A percentile compares a stretch with the other conserved stretches of the same genome.
phyloP scores from a whole-genome alignment of 228 moss, liverwort and hornwort species.

The Sphagnum fallax region DNA sequence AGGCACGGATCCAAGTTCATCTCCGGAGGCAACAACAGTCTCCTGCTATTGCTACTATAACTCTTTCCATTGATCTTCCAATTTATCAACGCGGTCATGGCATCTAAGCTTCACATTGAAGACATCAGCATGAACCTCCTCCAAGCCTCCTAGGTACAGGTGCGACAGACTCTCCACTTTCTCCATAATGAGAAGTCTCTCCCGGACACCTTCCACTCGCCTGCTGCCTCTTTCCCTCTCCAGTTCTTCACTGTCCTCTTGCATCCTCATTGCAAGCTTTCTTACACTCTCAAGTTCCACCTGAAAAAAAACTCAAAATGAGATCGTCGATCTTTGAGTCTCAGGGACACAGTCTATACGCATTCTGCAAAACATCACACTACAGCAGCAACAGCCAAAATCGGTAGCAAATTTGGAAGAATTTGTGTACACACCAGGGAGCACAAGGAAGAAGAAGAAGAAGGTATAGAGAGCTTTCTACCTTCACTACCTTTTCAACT shows the following conservation, averaged over 20 bases:
- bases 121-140: slow-evolving; percentile 78
- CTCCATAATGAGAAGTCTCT: slow-evolving; percentile 85
- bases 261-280: slow-evolving; percentile 44
- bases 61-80: slow-evolving; percentile 71
- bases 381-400: too few relatives aligned
- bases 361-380: slow-evolving; percentile 1
- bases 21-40: neutral
- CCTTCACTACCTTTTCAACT: too few relatives aligned
- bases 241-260: slow-evolving; percentile 65
- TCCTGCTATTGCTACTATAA: slow-evolving; percentile 44
- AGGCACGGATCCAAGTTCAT: slow-evolving; percentile 28
- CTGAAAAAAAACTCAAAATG: slow-evolving; percentile 11
- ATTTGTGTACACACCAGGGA: too few relatives aligned
- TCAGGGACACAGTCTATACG: slow-evolving; percentile 43
- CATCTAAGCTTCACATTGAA: slow-evolving; percentile 78
- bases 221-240: slow-evolving; percentile 50
- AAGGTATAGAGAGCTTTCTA: too few relatives aligned
- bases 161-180: slow-evolving; percentile 83
- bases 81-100: slow-evolving; percentile 72
- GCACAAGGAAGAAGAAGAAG: too few relatives aligned
- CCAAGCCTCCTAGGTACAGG: slow-evolving; percentile 88
- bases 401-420: too few relatives aligned
- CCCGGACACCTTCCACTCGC: slow-evolving; percentile 68
- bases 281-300: slow-evolving; percentile 55
- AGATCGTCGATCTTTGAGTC: too few relatives aligned